Percentiles rank a stretch among this genome's conserved stretches.
Conservation (phyloP, 306 rosid species). For the Biancaea sappan region DNA sequence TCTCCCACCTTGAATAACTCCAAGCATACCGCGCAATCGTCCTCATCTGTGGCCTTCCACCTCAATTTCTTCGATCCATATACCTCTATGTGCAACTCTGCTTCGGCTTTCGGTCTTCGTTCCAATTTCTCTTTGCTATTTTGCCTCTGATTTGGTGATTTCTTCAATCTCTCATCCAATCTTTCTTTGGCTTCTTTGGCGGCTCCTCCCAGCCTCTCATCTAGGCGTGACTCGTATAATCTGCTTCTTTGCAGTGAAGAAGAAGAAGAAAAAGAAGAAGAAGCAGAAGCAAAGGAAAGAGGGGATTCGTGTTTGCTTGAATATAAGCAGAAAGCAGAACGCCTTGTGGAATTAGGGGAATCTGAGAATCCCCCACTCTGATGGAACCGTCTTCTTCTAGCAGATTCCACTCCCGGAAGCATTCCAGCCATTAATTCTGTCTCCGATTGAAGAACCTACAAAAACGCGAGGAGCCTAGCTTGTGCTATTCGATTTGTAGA, state of each 20-base stretch:
- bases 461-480: background rate
- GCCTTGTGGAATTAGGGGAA: constrained; percentile 53
- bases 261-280: constrained; percentile 42
- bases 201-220: constrained; percentile 54
- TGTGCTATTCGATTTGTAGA: background rate
- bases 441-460: no score
- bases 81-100: constrained; percentile 48
- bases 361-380: constrained; percentile 47
- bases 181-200: constrained; percentile 80
- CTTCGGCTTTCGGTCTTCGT: constrained; percentile 27
- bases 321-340: constrained; percentile 65
- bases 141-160: constrained; percentile 45
- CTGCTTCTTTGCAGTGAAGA: constrained; percentile 40
- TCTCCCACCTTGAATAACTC: constrained; percentile 58
- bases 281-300: constrained; percentile 40
- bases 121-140: constrained; percentile 29
- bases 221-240: constrained; percentile 37
- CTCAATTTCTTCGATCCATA: constrained; percentile 59
- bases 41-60: constrained; percentile 65
- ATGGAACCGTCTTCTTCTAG: constrained; percentile 69
- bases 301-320: constrained; percentile 60
- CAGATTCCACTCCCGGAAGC: constrained; percentile 93
- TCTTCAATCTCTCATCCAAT: constrained; percentile 67
- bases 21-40: constrained; percentile 72
- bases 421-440: constrained; percentile 93